These are phyloP conservation scores for Carpinus viminea DNA, from an alignment of 306 rosid genomes.

Conservation along the genomic window DNA sequence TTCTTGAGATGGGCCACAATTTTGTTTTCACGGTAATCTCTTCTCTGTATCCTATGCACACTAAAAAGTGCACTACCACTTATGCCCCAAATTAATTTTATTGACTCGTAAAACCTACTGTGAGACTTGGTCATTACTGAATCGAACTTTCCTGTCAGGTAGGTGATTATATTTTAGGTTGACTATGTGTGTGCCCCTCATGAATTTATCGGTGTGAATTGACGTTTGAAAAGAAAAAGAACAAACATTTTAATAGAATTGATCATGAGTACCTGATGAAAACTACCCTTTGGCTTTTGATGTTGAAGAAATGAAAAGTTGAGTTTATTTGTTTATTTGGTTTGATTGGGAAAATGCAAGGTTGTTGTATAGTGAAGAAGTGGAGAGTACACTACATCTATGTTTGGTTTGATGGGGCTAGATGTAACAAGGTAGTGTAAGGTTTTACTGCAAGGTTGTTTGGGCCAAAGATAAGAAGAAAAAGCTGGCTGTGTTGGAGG, in stretches of 20 bases:
- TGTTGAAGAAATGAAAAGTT: neutral
- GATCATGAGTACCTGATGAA: neutral
- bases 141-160: constrained; percentile 2
- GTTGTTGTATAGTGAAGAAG: neutral
- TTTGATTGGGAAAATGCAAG: neutral
- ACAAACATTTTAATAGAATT: neutral
- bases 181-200: neutral
- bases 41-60: constrained; percentile 25
- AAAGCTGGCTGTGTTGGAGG: neutral
- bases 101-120: constrained; percentile 8
- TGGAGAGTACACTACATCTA: neutral
- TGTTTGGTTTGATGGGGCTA: neutral
- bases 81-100: constrained; percentile 17
- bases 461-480: neutral
- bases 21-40: constrained; percentile 89
- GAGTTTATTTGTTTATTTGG: neutral
- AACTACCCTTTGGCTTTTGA: neutral
- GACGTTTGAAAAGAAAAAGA: constrained; percentile 17
- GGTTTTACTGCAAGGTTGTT: neutral
- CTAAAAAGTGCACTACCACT: constrained; percentile 14
- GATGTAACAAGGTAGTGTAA: neutral
- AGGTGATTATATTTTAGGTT: constrained; percentile 12
- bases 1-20: constrained; percentile 88
- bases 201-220: neutral
- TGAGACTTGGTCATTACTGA: neutral